Evolutionary conservation across 2,329 filamentous ascomycete genomes (phyloP), one percentile per base, ranked within the genome.

Genomic region (Botrytis pseudocinerea): DNA sequence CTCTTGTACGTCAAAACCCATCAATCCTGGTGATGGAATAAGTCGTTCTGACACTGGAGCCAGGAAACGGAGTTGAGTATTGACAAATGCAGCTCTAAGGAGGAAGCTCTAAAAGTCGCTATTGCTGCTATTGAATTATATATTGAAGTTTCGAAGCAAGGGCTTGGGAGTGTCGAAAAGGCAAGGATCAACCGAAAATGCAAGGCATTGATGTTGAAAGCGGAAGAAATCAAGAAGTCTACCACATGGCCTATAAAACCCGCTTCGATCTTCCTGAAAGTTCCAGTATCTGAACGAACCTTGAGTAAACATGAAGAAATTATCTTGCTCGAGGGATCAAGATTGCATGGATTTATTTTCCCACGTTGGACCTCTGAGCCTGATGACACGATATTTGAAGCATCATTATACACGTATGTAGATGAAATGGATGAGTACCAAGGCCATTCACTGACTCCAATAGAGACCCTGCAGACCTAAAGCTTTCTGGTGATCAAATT

Each of bases 331-430:
- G 90, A 91, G 79, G 90, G 91, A 5, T 96, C 95, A 7, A 91
- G 90, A 72, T 86, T 99, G 32, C 93, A 97, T 80, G 93, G 92
- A 0, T 92, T 90, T 78, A 86, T 92, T 32, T 98, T 97, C 77
- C 94, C 92, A 18, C 94, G 93, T 0, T 99, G 96, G 96, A 87
- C 87, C n/a, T 82, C 82, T 2, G 85, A 89, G 42, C 91, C 93
- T 1, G 80, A 82, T 5, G 81, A 87, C 0, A 81, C 85, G 7
- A 88, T 92, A 44, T 97, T 98, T 77, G 82, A 85, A 46, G 81
- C 84, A 57, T 81, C 74, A 4, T 28, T 83, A n/a, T 97, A 91
- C 80, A 86, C 83, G 92, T 93, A 38, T 70, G 35, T 54, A 51
- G n/a, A 69, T 54, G 18, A 66, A 73, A 35, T 71, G 70, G 20